Base-by-base conservation (phyloP, 805 yeast genomes). In the Blastobotrys muscicola region DNA sequence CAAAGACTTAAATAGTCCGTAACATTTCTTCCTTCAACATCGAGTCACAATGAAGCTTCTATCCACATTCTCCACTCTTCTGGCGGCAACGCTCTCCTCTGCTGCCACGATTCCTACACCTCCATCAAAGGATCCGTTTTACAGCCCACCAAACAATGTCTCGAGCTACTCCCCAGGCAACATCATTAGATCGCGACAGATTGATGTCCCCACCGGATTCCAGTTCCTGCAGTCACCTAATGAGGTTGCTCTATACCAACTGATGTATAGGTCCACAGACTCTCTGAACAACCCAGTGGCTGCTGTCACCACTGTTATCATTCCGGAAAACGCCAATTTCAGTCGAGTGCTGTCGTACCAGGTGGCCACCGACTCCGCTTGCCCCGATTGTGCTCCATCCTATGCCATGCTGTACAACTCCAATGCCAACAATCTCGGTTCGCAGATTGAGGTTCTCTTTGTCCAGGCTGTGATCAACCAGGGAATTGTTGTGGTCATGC, bases 311-410 rank as follows among this genome's bases (percentile, higher is more conserved):
- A 48, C 52, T 14, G 36, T 50, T 6, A 42, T 49, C 35, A 43
- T 44, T 15, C 54, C 54, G 2, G 10, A 12, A 9, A 20, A 20
- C 26, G 26, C 26, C 26, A 20, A 20, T 6, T 20, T 20, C 26
- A 20, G 26, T 6, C 38, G 35, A 7, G 36, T 23, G 29, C 34
- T 53, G 13, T 51, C 57, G 4, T 54, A 46, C 42, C 55, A 54
- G 39, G 26, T 45, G 15, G 51, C 51, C 40, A 57, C 54, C 43
- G 57, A 53, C 32, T 37, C 58, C 6, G 44, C 43, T 15, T 36
- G 38, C 33, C 36, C 50, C 33, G 37, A 51, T 36, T 55, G 58
- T 46, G 50, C 56, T 11, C 58, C 58, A 8, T 52, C 56, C 14
- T 53, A 49, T 39, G 12, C 50, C 11, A 9, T 53, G 12, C 47